Base-by-base conservation (phyloP, 1,284 basidiomycete species). In the Ceratobasidium sp. region DNA sequence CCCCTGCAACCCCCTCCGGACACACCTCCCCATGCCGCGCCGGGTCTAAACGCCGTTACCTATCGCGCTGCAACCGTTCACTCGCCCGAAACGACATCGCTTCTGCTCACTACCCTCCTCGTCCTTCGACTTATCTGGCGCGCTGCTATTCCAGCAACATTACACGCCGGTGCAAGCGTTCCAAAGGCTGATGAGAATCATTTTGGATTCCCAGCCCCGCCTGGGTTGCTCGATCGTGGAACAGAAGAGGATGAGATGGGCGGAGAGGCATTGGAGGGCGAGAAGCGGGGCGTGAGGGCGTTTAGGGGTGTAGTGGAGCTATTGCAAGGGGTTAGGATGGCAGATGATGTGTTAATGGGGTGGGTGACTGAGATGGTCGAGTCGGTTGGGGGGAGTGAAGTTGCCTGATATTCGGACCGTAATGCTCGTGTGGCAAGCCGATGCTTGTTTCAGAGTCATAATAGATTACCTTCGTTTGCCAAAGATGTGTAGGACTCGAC, bases 321-420 rank as follows among this genome's bases (percentile, higher is more conserved):
- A 77, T 79, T 94, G 83, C 88, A 92, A 77, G 85, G 83, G 31
- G 87, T 94, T 13, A 84, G 86, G 78, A 87, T 94, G 72, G 85
- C 85, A 75, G 91, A 93, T 78, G 89, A 92, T 63, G 85, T 85
- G 1, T 83, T 94, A 77, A 90, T 89, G 86, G 84, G 86, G 27
- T 94, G 92, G 92, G 85, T 94, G 53, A 84, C 85, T 24, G 92
- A 93, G 83, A 94, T 94, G 90, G 83, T 91, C 19, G 89, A 91
- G 37, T 73, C 76, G 8, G 69, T 77, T 22, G 72, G 74, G 51
- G 72, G 49, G 34, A 73, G 64, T 54, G 31, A 63, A 5, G 63
- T 53, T 22, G 63, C 48, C 2, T 62, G 16, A 34, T 56, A 34
- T 56, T 56, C 54, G 16, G 37, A 22, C 9, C n/a, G 5, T 39